Conservation (phyloP, 495 filamentous ascomycete species). For the Amphirosellinia nigrospora region DNA sequence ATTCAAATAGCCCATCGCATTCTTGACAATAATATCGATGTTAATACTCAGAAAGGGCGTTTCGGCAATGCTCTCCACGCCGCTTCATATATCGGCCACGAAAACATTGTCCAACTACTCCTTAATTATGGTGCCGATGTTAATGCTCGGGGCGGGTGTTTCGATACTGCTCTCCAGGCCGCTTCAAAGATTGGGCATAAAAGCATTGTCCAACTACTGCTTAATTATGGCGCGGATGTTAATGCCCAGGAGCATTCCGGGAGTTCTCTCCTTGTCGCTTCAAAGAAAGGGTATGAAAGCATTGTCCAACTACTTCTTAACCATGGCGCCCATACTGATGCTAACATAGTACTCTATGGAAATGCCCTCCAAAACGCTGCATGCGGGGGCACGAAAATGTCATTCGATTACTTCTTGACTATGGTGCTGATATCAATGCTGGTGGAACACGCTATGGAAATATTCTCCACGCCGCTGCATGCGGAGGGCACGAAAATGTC, state of each 20-base stretch:
- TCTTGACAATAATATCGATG: slow-evolving; percentile 23
- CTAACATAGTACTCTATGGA: too few relatives aligned
- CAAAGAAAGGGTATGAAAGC: neutral
- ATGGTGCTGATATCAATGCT: too few relatives aligned
- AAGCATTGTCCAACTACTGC: slow-evolving; percentile 21
- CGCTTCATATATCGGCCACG: slow-evolving; percentile 17
- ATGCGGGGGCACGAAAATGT: too few relatives aligned
- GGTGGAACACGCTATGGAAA: too few relatives aligned
- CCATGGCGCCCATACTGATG: too few relatives aligned
- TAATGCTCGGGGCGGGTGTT: slow-evolving; percentile 15
- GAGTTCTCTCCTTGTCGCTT: slow-evolving; percentile 37
- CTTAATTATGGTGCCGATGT: slow-evolving; percentile 25
- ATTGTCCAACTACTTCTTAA: slow-evolving; percentile 20
- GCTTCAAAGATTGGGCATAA: slow-evolving; percentile 25
- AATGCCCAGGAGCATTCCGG: slow-evolving; percentile 21
- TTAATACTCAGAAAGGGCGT: slow-evolving; percentile 10
- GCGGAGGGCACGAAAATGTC: too few relatives aligned
- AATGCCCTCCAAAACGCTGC: too few relatives aligned
- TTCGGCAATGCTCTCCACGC: slow-evolving; percentile 17
- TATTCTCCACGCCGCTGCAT: too few relatives aligned
- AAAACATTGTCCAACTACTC: slow-evolving; percentile 27
- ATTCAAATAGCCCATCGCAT: slow-evolving; percentile 3
- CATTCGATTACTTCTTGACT: too few relatives aligned
- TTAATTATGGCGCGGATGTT: too few relatives aligned
- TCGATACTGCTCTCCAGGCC: slow-evolving; percentile 36